Percentiles rank a stretch among this genome's conserved stretches.
Evolutionary conservation across 768 basidiomycete species (phyloP).

Genomic region (Leccinellum albellum): DNA sequence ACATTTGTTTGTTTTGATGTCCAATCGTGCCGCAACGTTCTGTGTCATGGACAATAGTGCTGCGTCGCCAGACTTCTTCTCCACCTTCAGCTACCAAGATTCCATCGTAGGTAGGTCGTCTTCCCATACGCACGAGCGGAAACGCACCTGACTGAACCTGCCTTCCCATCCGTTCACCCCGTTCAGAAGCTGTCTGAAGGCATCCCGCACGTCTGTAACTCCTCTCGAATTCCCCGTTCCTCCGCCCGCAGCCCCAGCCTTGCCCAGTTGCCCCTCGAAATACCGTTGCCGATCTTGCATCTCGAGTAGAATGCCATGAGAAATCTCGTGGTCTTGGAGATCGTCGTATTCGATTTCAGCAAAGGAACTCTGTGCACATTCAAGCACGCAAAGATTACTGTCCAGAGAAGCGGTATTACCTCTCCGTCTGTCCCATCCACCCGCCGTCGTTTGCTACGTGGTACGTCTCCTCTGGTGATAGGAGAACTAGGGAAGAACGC

Average conservation of each 20-base stretch:
- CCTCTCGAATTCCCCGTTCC: constrained; percentile 15
- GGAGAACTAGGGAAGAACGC: neutral
- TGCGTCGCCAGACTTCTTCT: constrained; percentile 62
- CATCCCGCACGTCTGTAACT: constrained; percentile 42
- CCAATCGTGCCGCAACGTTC: constrained; percentile 69
- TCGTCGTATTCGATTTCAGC: constrained; percentile 82
- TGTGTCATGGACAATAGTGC: constrained; percentile 74
- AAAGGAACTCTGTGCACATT: constrained; percentile 30
- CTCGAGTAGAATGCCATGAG: constrained; percentile 72
- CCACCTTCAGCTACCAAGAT: constrained; percentile 55
- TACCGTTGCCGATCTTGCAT: constrained; percentile 85
- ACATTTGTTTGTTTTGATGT: constrained; percentile 67
- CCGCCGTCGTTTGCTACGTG: constrained; percentile 59
- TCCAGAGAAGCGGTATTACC: constrained; percentile 31
- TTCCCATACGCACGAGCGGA: neutral
- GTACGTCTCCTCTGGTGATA: constrained; percentile 47
- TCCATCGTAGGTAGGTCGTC: neutral
- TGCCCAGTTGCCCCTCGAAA: constrained; percentile 64
- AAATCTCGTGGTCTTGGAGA: constrained; percentile 63
- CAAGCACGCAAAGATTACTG: neutral
- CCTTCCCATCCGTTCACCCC: constrained; percentile 55
- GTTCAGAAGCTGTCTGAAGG: constrained; percentile 45
- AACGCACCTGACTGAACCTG: constrained; percentile 52
- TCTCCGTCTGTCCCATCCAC: constrained; percentile 39
- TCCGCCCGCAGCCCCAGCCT: constrained; percentile 8